phyloP scores from a whole-genome alignment of 2,329 filamentous ascomycete species.

The Raffaelea albimanens region DNA sequence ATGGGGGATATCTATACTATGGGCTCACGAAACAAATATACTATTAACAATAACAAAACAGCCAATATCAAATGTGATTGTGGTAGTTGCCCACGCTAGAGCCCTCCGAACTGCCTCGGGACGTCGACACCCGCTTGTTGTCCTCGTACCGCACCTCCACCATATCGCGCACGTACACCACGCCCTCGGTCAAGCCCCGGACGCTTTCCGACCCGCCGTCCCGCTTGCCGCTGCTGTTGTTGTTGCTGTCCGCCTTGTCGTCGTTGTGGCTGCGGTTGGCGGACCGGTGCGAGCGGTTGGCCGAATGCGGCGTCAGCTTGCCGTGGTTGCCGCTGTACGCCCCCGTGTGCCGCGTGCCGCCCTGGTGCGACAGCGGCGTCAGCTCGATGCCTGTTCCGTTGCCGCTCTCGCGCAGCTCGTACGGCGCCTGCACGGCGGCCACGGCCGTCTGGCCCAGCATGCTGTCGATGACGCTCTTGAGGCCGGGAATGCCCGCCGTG shows the following conservation, averaged over 20 bases:
- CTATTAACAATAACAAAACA: too few relatives aligned
- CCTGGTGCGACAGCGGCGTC: neutral
- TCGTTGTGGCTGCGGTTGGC: neutral
- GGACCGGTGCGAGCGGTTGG: neutral
- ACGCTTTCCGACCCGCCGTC: neutral
- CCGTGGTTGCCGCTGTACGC: neutral
- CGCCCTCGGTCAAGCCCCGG: constrained; percentile 2
- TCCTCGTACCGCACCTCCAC: constrained; percentile 4
- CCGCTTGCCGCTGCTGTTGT: too few relatives aligned
- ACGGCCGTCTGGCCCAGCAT: constrained; percentile 4
- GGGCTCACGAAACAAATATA: too few relatives aligned
- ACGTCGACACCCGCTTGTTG: neutral
- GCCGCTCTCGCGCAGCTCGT: neutral
- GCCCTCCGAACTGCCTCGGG: neutral
- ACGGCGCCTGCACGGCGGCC: constrained; percentile 6
- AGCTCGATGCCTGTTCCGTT: constrained; percentile 3
- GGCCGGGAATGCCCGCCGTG: constrained; percentile 13
- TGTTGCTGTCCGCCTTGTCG: too few relatives aligned
- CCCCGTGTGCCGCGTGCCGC: neutral
- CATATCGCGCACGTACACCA: constrained; percentile 1
- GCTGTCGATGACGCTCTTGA: constrained; percentile 12
- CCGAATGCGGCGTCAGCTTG: neutral
- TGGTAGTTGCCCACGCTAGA: neutral
- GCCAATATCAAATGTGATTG: constrained; percentile 1
- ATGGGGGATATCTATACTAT: too few relatives aligned